Conservation (phyloP, 371 early-diverging fungal species). For the Dichotomocladium elegans region DNA sequence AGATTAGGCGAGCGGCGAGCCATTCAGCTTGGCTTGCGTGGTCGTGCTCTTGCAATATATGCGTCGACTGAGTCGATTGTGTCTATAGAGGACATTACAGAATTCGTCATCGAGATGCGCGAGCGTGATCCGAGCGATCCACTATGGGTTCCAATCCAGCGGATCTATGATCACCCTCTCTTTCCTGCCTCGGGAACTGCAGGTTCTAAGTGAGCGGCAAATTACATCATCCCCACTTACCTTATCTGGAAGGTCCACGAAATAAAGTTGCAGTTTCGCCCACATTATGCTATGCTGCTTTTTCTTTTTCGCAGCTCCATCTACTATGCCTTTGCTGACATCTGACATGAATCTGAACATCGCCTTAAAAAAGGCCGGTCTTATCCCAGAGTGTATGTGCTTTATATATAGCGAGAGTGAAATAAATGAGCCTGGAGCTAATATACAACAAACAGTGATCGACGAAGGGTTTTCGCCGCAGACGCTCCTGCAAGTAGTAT, state of each 20-base stretch:
- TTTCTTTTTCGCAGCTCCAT: conserved; percentile 3
- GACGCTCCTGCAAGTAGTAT: conserved; percentile 41
- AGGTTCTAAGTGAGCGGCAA: no score
- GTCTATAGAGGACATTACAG: conserved; percentile 35
- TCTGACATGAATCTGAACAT: conserved; percentile 34
- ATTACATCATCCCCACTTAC: no score
- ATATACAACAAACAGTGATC: conserved; percentile 14
- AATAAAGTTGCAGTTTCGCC: no score
- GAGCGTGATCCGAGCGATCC: not conserved
- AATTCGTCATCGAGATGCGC: conserved; percentile 21
- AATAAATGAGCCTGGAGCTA: not conserved
- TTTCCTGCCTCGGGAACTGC: no score
- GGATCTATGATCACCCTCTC: conserved; percentile 8
- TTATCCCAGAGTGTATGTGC: conserved; percentile 42
- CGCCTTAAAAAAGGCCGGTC: conserved; percentile 42
- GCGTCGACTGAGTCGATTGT: conserved; percentile 26
- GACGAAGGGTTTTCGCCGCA: conserved; percentile 29
- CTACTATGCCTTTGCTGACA: conserved; percentile 49
- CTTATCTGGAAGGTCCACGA: no score
- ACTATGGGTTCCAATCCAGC: conserved; percentile 9
- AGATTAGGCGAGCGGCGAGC: conserved; percentile 17
- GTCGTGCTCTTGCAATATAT: conserved; percentile 12
- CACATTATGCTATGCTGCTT: no score
- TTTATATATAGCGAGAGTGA: not conserved
- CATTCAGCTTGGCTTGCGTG: conserved; percentile 34